Conservation (phyloP, 345 rosid species). For the Linum usitatissimum region DNA sequence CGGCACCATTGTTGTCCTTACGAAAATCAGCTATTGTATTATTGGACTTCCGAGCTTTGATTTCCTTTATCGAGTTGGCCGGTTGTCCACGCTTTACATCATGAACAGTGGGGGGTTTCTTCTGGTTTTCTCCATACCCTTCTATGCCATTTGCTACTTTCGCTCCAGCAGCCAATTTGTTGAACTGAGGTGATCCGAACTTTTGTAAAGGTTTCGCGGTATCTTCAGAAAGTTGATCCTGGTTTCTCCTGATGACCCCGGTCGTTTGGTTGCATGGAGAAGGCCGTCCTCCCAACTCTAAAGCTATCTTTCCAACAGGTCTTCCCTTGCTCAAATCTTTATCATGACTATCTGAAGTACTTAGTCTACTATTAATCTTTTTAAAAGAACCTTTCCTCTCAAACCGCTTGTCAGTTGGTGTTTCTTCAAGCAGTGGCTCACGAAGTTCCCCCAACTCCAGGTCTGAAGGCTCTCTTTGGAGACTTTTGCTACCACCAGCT, state of each 20-base stretch:
- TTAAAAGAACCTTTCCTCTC: slow-evolving; percentile 58
- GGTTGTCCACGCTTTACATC: slow-evolving; percentile 44
- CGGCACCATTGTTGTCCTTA: slow-evolving; percentile 33
- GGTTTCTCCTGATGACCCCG: too few relatives aligned
- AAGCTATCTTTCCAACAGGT: slow-evolving; percentile 37
- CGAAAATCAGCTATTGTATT: slow-evolving; percentile 17
- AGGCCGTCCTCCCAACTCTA: slow-evolving; percentile 42
- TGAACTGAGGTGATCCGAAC: slow-evolving; percentile 30
- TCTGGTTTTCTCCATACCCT: slow-evolving; percentile 58
- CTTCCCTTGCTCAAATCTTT: slow-evolving; percentile 44
- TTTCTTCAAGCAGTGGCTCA: slow-evolving; percentile 49
- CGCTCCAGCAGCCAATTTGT: slow-evolving; percentile 27
- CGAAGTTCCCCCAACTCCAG: slow-evolving; percentile 95
- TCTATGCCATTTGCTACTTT: slow-evolving; percentile 40
- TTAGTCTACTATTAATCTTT: slow-evolving; percentile 41
- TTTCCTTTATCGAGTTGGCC: slow-evolving; percentile 38
- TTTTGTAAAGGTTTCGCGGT: slow-evolving; percentile 24
- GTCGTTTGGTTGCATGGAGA: neutral
- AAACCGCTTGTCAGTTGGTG: slow-evolving; percentile 33
- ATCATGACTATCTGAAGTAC: slow-evolving; percentile 45
- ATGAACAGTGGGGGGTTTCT: slow-evolving; percentile 29
- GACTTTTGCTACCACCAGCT: slow-evolving; percentile 40
- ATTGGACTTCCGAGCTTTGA: slow-evolving; percentile 32
- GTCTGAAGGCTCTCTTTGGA: slow-evolving; percentile 69
- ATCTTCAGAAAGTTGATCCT: slow-evolving; percentile 30